Base-by-base conservation (phyloP, 352 stramenopile species). In the Phytophthora europaea region DNA sequence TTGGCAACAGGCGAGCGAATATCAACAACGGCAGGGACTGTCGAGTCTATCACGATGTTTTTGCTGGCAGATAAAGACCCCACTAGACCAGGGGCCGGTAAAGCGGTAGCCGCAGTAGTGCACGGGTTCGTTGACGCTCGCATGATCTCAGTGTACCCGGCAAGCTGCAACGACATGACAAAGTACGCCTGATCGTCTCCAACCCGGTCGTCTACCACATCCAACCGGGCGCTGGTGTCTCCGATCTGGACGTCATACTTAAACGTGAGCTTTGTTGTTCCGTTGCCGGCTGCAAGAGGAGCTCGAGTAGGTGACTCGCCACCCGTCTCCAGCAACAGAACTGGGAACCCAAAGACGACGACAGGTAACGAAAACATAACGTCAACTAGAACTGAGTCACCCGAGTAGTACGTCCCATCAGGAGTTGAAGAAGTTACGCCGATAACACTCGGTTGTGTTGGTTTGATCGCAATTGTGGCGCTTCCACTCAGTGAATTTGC, bases 301-400 rank as follows among this genome's bases (percentile, higher is more conserved):
- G 85, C 83, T 23, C 59, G 54, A 7, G 81, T 72, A 18, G 63
- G 61, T 0, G 31, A 6, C 22, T 50, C 38, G 6, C 53, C 56
- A 2, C 70, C 56, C 5, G 66, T 78, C 5, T 70, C 73, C 3
- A 94, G 38, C 0, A 79, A 33, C 4, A 94, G 22, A 1, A 80
- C 63, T 3, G 88, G 86, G 10, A 70, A 75, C 0, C 86, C 87
- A 64, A 82, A 84, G 13, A 92, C 87, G 0, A 88, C 45, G 0
- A 95, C 88, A 5, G 85, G 87, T 26, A 94, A 54, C 2, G 88
- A 88, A 51, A 95, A 95, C 3, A 75, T 61, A 1, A 95, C 75
- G 8, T 84, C 64, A 20, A 95, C 67, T 0, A 82, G 61, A 15
- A 95, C 72, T 0, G 61, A 76, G 40, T 95, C 88, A 3, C 88